phyloP scores from a whole-genome alignment of 2,329 filamentous ascomycete species.

The Ambrosiella beaveri region DNA sequence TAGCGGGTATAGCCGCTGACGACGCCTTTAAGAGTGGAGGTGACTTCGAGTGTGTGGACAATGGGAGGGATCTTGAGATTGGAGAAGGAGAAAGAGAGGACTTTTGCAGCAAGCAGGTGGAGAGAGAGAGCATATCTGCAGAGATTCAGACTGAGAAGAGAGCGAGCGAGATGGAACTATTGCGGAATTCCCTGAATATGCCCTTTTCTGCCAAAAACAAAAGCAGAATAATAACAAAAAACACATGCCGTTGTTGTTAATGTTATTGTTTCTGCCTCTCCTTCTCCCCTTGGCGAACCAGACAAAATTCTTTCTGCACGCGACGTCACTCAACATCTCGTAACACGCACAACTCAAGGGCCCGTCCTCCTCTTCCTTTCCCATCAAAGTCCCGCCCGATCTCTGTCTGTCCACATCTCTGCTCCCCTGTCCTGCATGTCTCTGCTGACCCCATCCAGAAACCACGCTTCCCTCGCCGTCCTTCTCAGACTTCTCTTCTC shows the following conservation, averaged over 20 bases:
- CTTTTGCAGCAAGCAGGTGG: too few relatives aligned
- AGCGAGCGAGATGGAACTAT: too few relatives aligned
- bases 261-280: neutral
- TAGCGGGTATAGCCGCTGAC: neutral
- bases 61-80: neutral
- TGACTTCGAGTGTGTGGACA: neutral
- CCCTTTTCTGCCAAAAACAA: too few relatives aligned
- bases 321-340: slow-evolving; percentile 2
- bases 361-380: neutral
- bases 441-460: neutral
- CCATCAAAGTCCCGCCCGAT: neutral
- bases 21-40: neutral
- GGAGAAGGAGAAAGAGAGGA: too few relatives aligned
- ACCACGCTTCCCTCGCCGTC: too few relatives aligned
- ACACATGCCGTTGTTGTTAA: neutral
- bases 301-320: neutral
- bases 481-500: too few relatives aligned
- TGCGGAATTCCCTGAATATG: too few relatives aligned
- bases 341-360: neutral
- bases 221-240: neutral
- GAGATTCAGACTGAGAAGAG: too few relatives aligned
- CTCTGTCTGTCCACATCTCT: neutral
- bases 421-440: neutral
- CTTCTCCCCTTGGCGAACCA: neutral
- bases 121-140: too few relatives aligned